Conservation (phyloP, 2,329 filamentous ascomycete genomes). For the Fulvia fulva region DNA sequence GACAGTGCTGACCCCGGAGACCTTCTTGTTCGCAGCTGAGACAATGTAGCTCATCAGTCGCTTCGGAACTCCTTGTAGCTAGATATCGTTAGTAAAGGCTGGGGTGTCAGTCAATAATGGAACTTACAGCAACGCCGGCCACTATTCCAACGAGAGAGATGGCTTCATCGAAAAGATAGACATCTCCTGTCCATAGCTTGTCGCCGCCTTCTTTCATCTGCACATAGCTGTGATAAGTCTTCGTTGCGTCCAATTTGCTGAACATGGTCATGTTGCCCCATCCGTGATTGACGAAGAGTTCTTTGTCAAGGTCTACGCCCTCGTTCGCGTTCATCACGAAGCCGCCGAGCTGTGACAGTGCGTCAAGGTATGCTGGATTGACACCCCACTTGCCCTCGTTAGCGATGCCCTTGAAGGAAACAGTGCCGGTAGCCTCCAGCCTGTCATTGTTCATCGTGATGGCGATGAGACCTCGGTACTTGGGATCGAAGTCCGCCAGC, state of each 20-base stretch:
- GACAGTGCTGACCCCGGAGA: too few relatives aligned
- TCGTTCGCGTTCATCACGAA: slow-evolving; percentile 5
- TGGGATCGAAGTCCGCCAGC: too few relatives aligned
- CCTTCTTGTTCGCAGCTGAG: too few relatives aligned
- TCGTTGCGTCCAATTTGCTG: slow-evolving; percentile 25
- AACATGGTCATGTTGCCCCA: slow-evolving; percentile 28
- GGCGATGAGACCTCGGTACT: too few relatives aligned
- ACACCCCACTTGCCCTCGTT: too few relatives aligned
- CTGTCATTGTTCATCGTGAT: too few relatives aligned
- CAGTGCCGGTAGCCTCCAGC: too few relatives aligned
- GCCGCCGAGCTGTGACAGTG: slow-evolving; percentile 35
- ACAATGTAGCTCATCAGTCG: too few relatives aligned
- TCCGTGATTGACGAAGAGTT: slow-evolving; percentile 21
- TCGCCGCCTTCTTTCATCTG: neutral
- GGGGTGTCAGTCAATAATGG: too few relatives aligned
- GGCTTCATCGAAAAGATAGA: slow-evolving; percentile 18
- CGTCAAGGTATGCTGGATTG: slow-evolving; percentile 31
- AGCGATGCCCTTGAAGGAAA: too few relatives aligned
- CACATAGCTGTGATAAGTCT: slow-evolving; percentile 7
- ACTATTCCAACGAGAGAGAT: slow-evolving; percentile 21
- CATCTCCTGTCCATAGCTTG: neutral
- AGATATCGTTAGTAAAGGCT: too few relatives aligned
- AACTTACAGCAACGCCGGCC: slow-evolving; percentile 10
- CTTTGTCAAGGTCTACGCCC: neutral
- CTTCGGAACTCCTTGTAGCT: neutral